Base-by-base conservation (phyloP, 345 rosid genomes). In the Laguncularia racemosa region DNA sequence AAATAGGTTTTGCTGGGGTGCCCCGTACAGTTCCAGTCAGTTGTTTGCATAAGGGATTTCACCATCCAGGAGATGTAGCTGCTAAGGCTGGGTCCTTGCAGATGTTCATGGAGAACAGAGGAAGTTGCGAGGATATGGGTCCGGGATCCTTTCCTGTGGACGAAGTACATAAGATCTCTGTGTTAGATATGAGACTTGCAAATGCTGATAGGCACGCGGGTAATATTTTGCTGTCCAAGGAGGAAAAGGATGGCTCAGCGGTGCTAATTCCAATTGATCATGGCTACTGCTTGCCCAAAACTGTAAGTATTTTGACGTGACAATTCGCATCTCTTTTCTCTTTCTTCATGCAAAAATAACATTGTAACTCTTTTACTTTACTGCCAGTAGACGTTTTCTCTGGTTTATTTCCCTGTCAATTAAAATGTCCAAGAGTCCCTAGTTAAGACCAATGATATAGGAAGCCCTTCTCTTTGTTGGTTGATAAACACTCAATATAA, bases 271-370 rank as follows among this genome's bases (percentile, higher is more conserved):
- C 64, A 12, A 52, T 61, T 10, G 57, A 61, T 44, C 64, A 61
- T 61, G 64, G 64, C 16, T 61, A 52, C 57, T 61, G 64, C 64
- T 44, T 61, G 50, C 64, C 64, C 20, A 56, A 61, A 52, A 61
- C 56, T 50, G 64, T 52, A 20, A 61, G 64, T 12, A 7, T 10
- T 52, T 3, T 44, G 16, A 18, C 50, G 14, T n/a, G 15, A 43
- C 18, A 23, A 43, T 2, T 50, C 28, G 12, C 21, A 38, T 51
- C 7, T 14, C 9, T 51, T 20, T 20, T 19, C 21, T 50, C 10
- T 17, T 3, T 50, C 53, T 50, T 50, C 21, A 50, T 50, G 10
- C 16, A 16, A 16, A 2, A 21, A 16, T 50, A 15, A 15, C 21
- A 16, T 50, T 16, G 13, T 17, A 16, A 16, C 21, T 16, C 53